These are phyloP conservation scores for Botrytis cinerea DNA, from an alignment of 2,329 filamentous ascomycete species.

Conservation along the genomic window DNA sequence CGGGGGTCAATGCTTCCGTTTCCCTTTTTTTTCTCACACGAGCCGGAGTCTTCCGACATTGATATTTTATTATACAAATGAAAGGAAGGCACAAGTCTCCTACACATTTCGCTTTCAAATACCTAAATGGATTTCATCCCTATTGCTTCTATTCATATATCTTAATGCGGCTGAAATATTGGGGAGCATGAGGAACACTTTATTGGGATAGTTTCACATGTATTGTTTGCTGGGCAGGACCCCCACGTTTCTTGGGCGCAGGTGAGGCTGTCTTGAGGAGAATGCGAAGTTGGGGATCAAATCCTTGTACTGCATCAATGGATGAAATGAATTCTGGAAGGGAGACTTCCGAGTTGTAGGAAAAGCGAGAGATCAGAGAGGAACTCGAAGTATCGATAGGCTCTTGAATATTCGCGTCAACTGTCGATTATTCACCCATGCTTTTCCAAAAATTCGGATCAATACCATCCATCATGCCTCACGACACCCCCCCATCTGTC, in stretches of 20 bases:
- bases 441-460: neutral
- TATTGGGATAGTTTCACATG: conserved; percentile 10
- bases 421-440: neutral
- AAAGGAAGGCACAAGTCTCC: neutral
- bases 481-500: neutral
- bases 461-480: neutral
- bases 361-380: neutral
- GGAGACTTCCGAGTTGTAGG: neutral
- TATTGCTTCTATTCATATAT: neutral
- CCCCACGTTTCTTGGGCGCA: neutral
- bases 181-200: neutral
- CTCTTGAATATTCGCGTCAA: neutral
- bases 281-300: neutral
- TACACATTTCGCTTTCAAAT: neutral
- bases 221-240: neutral
- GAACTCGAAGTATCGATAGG: neutral
- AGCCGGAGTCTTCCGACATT: neutral
- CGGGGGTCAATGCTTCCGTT: neutral
- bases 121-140: neutral
- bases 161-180: neutral
- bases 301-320: neutral
- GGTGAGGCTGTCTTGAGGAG: neutral
- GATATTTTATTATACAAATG: neutral
- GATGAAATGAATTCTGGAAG: neutral
- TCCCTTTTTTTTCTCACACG: neutral